Evolutionary conservation across 2,329 filamentous ascomycete genomes (phyloP).

Genomic region (Cercospora berteroae): DNA sequence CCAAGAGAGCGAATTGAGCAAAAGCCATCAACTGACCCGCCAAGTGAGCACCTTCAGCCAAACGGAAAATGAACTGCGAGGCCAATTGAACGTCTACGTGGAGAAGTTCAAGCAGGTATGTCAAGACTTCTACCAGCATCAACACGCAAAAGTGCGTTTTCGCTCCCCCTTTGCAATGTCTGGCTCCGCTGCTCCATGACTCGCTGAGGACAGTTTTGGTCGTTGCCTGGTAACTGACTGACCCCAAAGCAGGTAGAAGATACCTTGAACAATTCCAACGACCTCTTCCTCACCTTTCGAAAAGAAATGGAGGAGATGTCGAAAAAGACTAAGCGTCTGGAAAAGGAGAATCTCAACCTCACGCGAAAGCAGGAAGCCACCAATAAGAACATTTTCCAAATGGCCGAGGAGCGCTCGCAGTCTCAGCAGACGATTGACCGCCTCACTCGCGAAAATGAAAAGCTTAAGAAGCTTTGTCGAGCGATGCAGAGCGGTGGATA

Average conservation of each 20-base stretch:
- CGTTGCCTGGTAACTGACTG: constrained; percentile 38
- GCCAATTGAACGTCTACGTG: constrained; percentile 96
- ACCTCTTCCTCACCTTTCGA: constrained; percentile 91
- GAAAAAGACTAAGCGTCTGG: constrained; percentile 93
- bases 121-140: constrained; percentile 20
- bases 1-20: constrained; percentile 75
- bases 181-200: constrained; percentile 6
- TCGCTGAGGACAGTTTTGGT: constrained; percentile 12
- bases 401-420: constrained; percentile 88
- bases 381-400: constrained; percentile 90
- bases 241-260: constrained; percentile 81
- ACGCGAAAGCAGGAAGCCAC: constrained; percentile 92
- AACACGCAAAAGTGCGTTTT: constrained; percentile 17
- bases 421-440: constrained; percentile 74
- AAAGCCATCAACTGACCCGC: constrained; percentile 79
- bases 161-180: constrained; percentile 10
- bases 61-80: constrained; percentile 88
- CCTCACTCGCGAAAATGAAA: constrained; percentile 80
- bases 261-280: constrained; percentile 96
- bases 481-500: constrained; percentile 95
- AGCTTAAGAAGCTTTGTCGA: constrained; percentile 90
- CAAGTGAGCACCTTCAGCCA: constrained; percentile 96
- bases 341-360: constrained; percentile 90
- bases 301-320: constrained; percentile 99
- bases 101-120: constrained; percentile 99